phyloP scores from a whole-genome alignment of 805 yeast genomes.

The Sugiyamaella smithiae region DNA sequence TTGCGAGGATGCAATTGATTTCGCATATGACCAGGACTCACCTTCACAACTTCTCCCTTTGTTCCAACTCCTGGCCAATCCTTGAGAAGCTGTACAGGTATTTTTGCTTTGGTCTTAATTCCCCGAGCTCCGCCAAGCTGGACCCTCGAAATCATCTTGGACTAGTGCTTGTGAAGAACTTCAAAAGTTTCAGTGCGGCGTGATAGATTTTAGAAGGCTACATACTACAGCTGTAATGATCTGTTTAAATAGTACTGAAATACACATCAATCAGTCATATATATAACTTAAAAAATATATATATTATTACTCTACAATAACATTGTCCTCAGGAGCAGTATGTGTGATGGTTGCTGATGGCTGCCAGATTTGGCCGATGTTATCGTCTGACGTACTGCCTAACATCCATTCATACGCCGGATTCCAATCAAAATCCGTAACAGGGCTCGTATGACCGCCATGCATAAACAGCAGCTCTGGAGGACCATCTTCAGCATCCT shows the following conservation, averaged over 20 bases:
- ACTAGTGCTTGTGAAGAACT: conserved; percentile 1
- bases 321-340: not conserved
- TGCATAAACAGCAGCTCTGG: conserved; percentile 78
- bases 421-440: conserved; percentile 67
- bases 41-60: conserved; percentile 70
- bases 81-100: conserved; percentile 70
- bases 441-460: conserved; percentile 78
- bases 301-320: not conserved
- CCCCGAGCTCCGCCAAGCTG: conserved; percentile 3
- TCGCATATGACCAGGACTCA: conserved; percentile 79
- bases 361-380: conserved; percentile 72
- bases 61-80: conserved; percentile 64
- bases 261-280: too few relatives aligned
- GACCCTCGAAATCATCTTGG: not conserved
- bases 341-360: conserved; percentile 47
- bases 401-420: conserved; percentile 56
- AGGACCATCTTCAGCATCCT: conserved; percentile 59
- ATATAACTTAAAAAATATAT: not conserved
- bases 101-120: conserved; percentile 15
- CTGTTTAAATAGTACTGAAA: too few relatives aligned
- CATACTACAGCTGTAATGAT: too few relatives aligned
- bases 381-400: conserved; percentile 73
- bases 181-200: conserved; percentile 8
- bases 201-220: too few relatives aligned
- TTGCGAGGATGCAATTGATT: conserved; percentile 66